Conservation (phyloP, 1,284 basidiomycete genomes). For the Malassezia pachydermatis region DNA sequence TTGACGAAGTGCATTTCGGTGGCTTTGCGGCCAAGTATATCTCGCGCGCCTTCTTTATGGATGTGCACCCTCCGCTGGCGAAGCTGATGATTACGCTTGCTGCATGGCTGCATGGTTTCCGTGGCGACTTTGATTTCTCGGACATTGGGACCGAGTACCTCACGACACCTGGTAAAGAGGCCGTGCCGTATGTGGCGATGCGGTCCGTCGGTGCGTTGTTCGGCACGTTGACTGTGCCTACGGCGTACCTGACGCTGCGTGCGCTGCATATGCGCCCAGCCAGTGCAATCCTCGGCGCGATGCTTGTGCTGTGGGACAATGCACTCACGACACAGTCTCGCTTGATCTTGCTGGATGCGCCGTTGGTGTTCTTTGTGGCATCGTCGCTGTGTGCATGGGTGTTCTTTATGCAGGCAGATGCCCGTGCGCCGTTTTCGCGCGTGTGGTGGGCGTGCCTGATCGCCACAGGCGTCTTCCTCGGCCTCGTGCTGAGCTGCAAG, state of each 20-base stretch:
- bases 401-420: slow-evolving; percentile 82
- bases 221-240: slow-evolving; percentile 75
- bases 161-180: slow-evolving; percentile 24
- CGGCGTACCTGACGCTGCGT: slow-evolving; percentile 87
- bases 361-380: slow-evolving; percentile 92
- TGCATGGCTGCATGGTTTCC: slow-evolving; percentile 76
- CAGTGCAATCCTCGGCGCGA: slow-evolving; percentile 74
- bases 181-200: slow-evolving; percentile 93
- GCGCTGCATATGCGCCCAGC: slow-evolving; percentile 71
- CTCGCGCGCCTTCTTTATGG: slow-evolving; percentile 79
- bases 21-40: slow-evolving; percentile 69
- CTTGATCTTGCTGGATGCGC: slow-evolving; percentile 92
- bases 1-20: slow-evolving; percentile 48
- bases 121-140: slow-evolving; percentile 91
- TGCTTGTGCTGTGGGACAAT: slow-evolving; percentile 93
- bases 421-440: slow-evolving; percentile 60
- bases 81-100: slow-evolving; percentile 88
- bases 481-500: slow-evolving; percentile 85
- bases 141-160: slow-evolving; percentile 62
- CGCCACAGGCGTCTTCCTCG: slow-evolving; percentile 78
- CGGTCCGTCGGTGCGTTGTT: slow-evolving; percentile 80
- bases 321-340: slow-evolving; percentile 88
- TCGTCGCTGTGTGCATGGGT: slow-evolving; percentile 77
- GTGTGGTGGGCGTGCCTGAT: slow-evolving; percentile 86
- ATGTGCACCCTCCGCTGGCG: slow-evolving; percentile 93